Evolutionary conservation across 1,284 basidiomycete species (phyloP).

Genomic region (Sanghuangporus baumii): DNA sequence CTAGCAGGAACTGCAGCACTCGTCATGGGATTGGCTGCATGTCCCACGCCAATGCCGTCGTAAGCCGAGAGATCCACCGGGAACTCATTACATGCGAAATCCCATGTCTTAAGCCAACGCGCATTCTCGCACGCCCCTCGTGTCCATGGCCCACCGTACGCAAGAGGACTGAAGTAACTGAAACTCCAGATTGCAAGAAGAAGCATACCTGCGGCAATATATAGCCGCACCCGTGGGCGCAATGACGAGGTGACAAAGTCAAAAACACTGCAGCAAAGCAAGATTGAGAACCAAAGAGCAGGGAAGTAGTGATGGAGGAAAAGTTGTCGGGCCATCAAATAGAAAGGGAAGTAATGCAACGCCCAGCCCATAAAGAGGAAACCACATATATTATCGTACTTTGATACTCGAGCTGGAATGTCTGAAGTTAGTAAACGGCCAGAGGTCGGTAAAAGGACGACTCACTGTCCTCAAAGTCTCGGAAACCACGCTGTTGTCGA

Average conservation of each 20-base stretch:
- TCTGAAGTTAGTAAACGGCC: background rate
- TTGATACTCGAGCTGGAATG: conserved; percentile 71
- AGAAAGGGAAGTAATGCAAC: conserved; percentile 96
- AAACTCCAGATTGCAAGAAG: conserved; percentile 77
- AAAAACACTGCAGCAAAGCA: conserved; percentile 75
- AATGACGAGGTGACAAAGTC: conserved; percentile 81
- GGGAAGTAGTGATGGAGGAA: conserved; percentile 98
- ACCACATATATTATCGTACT: conserved; percentile 87
- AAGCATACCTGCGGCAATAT: conserved; percentile 71
- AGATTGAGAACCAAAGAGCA: conserved; percentile 89
- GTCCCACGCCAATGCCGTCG: background rate
- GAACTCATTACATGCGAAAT: conserved; percentile 83
- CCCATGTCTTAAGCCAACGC: conserved; percentile 90
- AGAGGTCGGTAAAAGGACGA: conserved; percentile 16
- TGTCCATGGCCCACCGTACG: conserved; percentile 89
- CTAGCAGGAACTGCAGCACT: background rate
- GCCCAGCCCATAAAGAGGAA: conserved; percentile 93
- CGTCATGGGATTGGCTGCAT: background rate
- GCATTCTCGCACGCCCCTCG: conserved; percentile 70
- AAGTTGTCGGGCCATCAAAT: conserved; percentile 91
- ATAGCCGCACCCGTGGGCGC: conserved; percentile 70
- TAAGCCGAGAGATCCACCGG: conserved; percentile 37
- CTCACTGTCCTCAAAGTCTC: conserved; percentile 89
- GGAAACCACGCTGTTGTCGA: conserved; percentile 85
- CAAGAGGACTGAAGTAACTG: conserved; percentile 74